Evolutionary conservation across 2,329 filamentous ascomycete species (phyloP).

Genomic region (Ophiocordyceps australis): DNA sequence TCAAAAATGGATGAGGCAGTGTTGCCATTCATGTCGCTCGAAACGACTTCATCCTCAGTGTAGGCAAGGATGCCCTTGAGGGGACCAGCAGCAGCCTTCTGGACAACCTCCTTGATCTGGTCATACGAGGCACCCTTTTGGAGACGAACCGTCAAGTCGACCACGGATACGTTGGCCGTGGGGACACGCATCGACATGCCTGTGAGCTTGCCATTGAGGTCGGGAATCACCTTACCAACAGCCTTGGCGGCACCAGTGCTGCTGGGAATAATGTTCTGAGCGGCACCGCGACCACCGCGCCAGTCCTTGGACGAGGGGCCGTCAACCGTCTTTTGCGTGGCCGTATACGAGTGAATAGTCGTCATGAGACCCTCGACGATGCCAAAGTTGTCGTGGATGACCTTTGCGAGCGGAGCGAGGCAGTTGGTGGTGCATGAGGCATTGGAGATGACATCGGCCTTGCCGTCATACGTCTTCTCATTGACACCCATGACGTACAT

Average conservation of each 20-base stretch:
- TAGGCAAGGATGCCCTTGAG: constrained; percentile 88
- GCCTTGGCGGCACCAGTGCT: constrained; percentile 99
- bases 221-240: constrained; percentile 98
- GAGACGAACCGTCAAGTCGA: constrained; percentile 86
- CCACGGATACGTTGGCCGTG: constrained; percentile 96
- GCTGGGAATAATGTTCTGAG: constrained; percentile 98
- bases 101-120: constrained; percentile 83
- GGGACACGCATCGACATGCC: constrained; percentile 99
- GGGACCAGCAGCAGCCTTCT: constrained; percentile 64
- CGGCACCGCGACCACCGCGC: constrained; percentile 96
- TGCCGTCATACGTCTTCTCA: constrained; percentile 80
- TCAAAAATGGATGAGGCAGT: constrained; percentile 94
- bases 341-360: constrained; percentile 98
- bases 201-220: constrained; percentile 97
- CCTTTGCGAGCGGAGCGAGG: constrained; percentile 97
- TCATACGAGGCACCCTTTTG: constrained; percentile 83
- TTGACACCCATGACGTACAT: constrained; percentile 99
- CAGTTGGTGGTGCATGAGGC: constrained; percentile 99
- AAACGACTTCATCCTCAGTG: constrained; percentile 95
- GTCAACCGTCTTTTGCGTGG: constrained; percentile 98
- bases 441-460: constrained; percentile 91
- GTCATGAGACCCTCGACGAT: constrained; percentile 99
- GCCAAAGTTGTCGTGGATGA: constrained; percentile 94
- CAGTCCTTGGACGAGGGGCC: constrained; percentile 97
- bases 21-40: constrained; percentile 85